Base-by-base conservation (phyloP, 2,329 filamentous ascomycete species). In the Hysterium pulicare region DNA sequence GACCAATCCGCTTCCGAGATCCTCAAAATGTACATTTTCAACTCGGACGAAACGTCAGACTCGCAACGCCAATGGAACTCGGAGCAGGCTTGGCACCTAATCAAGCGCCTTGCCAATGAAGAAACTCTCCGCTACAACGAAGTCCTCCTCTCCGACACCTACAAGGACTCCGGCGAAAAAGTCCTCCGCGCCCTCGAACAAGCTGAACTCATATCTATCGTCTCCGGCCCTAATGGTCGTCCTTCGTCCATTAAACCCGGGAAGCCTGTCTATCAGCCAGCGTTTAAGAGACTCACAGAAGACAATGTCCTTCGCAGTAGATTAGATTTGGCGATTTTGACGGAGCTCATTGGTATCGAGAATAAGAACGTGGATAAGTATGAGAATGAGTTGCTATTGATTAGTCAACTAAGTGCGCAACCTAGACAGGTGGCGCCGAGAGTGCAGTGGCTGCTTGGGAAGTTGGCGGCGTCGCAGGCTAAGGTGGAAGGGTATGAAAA, bases 1-100 rank as follows among this genome's bases (percentile, higher is more conserved):
- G 83, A 88, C 41, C 89, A 95, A 60, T 86, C 86, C 15, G 87
- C 90, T 1, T 87, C 87, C 0, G 93, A 97, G 60, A 90, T 97
- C 36, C 72, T 95, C 47, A 95, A 95, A 60, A 90, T 96, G 76
- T 97, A 90, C 70, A 79, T 98, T 22, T 73, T 94, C 3, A 58
- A 74, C 33, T 62, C 69, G 19, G 79, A 82, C 34, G 78, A 78
- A 38, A 61, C 71, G 31, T 59, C 67, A 15, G 61, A 65, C 11
- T 70, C 73, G 2, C 71, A 75, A 31, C 78, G 78, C 22, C 78
- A 79, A 41, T 97, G 89, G 87, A 87, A 83, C 0, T 74, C 82
- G 4, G 84, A 93, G 59, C 93, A 97, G 71, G 91, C 89, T 0
- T 97, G 93, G 93, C 78, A 85, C 46, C 71, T 98, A 2, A 84